phyloP scores from a whole-genome alignment of 805 yeast species.

The Metschnikowia peoriensis region DNA sequence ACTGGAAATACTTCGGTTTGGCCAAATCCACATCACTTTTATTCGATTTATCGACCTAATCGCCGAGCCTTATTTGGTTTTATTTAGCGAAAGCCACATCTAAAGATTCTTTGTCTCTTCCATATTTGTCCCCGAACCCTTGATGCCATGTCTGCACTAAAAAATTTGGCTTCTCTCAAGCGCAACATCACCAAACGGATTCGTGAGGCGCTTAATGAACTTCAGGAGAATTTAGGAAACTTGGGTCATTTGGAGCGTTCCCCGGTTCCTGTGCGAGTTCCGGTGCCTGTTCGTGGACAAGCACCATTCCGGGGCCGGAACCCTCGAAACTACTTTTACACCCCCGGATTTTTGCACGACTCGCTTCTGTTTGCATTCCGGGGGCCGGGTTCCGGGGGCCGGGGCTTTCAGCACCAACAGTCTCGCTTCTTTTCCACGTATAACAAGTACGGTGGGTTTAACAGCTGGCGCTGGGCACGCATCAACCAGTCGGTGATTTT shows the following conservation, averaged over 20 bases:
- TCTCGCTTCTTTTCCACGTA: constrained; percentile 14
- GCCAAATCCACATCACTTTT: too few species aligned
- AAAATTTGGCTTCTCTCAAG: constrained; percentile 43
- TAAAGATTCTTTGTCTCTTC: neutral
- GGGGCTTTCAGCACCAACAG: constrained; percentile 2
- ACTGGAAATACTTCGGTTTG: too few species aligned
- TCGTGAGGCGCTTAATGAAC: constrained; percentile 48
- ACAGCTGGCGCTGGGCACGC: constrained; percentile 17
- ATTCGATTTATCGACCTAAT: too few species aligned
- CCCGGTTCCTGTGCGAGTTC: constrained; percentile 29
- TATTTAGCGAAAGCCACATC: neutral
- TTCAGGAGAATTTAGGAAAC: constrained; percentile 31
- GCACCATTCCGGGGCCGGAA: constrained; percentile 5
- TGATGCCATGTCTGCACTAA: constrained; percentile 16
- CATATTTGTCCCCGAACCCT: neutral
- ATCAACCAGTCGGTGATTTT: constrained; percentile 15
- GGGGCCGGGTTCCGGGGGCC: neutral
- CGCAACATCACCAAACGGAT: constrained; percentile 47
- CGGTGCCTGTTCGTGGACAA: constrained; percentile 40
- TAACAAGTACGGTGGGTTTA: constrained; percentile 6
- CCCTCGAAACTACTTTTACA: neutral
- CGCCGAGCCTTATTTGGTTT: neutral
- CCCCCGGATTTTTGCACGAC: neutral
- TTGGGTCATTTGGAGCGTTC: constrained; percentile 20
- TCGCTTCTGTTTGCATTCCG: neutral